phyloP scores from a whole-genome alignment of 441 rosid genomes.

The Daphne laureola region DNA sequence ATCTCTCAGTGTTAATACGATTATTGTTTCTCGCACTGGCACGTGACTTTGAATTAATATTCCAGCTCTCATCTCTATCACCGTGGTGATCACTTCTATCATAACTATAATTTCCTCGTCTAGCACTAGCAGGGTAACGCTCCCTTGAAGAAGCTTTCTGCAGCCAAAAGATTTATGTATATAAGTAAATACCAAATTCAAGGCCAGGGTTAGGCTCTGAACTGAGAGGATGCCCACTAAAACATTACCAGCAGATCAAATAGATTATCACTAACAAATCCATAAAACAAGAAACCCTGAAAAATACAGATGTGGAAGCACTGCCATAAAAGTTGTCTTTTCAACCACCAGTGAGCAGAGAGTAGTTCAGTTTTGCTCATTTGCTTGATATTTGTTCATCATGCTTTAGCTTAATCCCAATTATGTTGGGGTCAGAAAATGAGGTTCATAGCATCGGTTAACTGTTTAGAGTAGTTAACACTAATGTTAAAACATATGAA shows the following conservation, averaged over 20 bases:
- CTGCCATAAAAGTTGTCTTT: background rate
- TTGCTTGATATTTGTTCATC: too few relatives aligned
- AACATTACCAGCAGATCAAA: too few relatives aligned
- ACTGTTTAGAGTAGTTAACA: too few relatives aligned
- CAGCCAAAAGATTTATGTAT: background rate
- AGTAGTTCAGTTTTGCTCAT: background rate
- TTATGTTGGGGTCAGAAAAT: too few relatives aligned
- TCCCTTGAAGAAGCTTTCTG: conserved; percentile 10
- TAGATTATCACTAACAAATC: background rate
- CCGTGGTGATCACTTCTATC: conserved; percentile 8
- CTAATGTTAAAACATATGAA: too few relatives aligned
- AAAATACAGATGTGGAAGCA: background rate
- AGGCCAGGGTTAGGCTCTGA: background rate
- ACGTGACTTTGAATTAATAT: conserved; percentile 12
- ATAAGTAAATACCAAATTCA: background rate
- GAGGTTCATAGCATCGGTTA: too few relatives aligned
- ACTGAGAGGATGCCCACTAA: background rate
- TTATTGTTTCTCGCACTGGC: conserved; percentile 4
- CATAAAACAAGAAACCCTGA: background rate
- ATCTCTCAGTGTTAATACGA: conserved; percentile 11
- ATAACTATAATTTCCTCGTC: conserved; percentile 10
- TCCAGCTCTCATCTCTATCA: conserved; percentile 12
- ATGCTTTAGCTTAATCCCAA: too few relatives aligned
- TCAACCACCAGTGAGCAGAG: too few relatives aligned
- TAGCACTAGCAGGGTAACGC: conserved; percentile 6